Evolutionary conservation across 2,329 filamentous ascomycete genomes (phyloP).

Genomic region (Graphiopsis chlorocephala): DNA sequence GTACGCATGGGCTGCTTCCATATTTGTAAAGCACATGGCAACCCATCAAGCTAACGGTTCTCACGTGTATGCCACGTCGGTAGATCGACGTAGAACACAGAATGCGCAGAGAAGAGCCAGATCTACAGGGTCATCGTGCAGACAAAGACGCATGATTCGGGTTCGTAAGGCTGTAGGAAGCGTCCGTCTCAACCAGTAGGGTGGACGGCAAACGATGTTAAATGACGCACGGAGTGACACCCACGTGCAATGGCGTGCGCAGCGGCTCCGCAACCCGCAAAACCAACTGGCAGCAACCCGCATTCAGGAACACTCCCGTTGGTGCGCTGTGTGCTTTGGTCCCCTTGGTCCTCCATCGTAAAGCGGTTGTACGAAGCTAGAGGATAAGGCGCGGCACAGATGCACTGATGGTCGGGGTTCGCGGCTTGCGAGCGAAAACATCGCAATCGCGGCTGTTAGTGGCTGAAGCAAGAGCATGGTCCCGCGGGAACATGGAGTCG

Average conservation of each 20-base stretch:
- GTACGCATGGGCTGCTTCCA: neutral
- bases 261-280: conserved; percentile 1
- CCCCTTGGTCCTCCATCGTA: neutral
- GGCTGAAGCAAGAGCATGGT: neutral
- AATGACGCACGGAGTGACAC: neutral
- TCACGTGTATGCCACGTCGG: neutral
- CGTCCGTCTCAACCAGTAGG: neutral
- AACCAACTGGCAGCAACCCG: neutral
- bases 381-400: neutral
- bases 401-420: neutral
- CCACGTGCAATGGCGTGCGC: conserved; percentile 14
- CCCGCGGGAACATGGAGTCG: conserved; percentile 1
- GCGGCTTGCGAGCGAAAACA: conserved; percentile 1
- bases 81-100: neutral
- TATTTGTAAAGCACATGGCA: neutral
- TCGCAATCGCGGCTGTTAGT: neutral
- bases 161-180: conserved; percentile 5
- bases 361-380: neutral
- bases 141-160: neutral
- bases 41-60: neutral
- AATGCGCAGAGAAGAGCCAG: neutral
- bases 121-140: conserved; percentile 3
- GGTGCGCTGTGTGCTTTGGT: neutral
- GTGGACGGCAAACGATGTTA: neutral
- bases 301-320: conserved; percentile 13